Base-by-base conservation (phyloP, 495 filamentous ascomycete genomes). In the Neurospora discreta region DNA sequence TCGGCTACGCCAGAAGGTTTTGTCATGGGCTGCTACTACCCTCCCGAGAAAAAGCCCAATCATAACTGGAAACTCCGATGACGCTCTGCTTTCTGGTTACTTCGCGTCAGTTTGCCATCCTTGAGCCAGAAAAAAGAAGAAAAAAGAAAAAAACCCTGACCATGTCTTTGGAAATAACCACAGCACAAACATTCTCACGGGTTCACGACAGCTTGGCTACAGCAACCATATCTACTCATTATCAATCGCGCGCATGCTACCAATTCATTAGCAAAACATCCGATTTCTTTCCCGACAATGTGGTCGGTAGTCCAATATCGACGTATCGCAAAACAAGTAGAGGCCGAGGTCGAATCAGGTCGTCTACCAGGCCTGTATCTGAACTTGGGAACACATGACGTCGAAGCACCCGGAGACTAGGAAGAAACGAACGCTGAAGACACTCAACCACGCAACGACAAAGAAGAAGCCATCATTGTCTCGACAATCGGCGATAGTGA, bases 241-340 rank as follows among this genome's bases (percentile, higher is more conserved):
- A 16, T 18, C 52, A 33, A 26, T 1, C 11, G 13, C 52, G 0
- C 52, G 23, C 2, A 60, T 60, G 13, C 52, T 16, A 6, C 13
- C 23, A 8, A 30, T 60, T 3, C 13, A 11, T 1, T 11, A 16
- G 1, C 26, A 3, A 33, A 3, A 7, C 1, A 60, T 15, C 26
- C 6, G 0, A 26, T 9, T 11, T 8, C 11, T 18, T 13, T 60
- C 0, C 26, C 26, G 13, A 33, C 26, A 18, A 73, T 73, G 72
- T 73, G 72, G 72, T 73, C 72, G 6, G 9, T 73, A 15, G 39
- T 72, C 7, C 71, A 74, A 68, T 69, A 68, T 11, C 73, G 70
- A 26, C 73, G 68, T 1, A 68, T 74, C 15, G 70, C 52, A 18
- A 74, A 58, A 68, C 65, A 43, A 16, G 70, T 58, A 26, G 13